phyloP scores from a whole-genome alignment of 192 early-diverging fungal genomes.

The Umbelopsis sp. region DNA sequence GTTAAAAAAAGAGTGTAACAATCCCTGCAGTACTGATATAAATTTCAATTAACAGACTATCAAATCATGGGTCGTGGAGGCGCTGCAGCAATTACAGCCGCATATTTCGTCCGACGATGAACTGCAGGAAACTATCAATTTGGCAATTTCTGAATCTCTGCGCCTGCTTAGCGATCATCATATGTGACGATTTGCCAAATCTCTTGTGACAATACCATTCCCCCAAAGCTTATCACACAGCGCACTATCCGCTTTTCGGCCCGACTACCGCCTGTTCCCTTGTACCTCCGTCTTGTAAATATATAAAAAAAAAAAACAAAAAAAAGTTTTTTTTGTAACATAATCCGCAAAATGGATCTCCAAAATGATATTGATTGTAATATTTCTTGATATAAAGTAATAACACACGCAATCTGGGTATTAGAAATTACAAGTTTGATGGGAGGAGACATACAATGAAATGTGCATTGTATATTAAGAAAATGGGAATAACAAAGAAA shows the following conservation, averaged over 20 bases:
- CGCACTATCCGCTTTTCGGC: constrained; percentile 1
- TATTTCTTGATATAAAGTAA: too few relatives aligned
- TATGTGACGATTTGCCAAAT: not conserved
- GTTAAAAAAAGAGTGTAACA: too few relatives aligned
- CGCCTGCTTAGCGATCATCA: constrained; percentile 4
- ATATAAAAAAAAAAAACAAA: not conserved
- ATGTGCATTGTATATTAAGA: not conserved
- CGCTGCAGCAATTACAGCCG: not conserved
- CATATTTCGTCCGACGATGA: constrained; percentile 1
- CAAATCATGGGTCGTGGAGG: constrained; percentile 7
- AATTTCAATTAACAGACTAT: not conserved
- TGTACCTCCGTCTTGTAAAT: not conserved
- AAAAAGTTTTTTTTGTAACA: not conserved
- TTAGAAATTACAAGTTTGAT: too few relatives aligned
- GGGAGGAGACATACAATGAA: not conserved
- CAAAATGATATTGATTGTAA: too few relatives aligned
- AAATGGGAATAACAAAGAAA: not conserved
- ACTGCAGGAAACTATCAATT: not conserved
- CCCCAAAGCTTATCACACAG: not conserved
- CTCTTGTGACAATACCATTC: constrained; percentile 1
- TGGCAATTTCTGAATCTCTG: not conserved
- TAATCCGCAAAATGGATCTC: not conserved
- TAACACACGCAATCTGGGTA: too few relatives aligned
- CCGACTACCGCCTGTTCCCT: not conserved
- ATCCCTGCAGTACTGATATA: not conserved